These are phyloP conservation scores for Gautieria morchelliformis DNA, from an alignment of 768 basidiomycete genomes.

Conservation along the genomic window DNA sequence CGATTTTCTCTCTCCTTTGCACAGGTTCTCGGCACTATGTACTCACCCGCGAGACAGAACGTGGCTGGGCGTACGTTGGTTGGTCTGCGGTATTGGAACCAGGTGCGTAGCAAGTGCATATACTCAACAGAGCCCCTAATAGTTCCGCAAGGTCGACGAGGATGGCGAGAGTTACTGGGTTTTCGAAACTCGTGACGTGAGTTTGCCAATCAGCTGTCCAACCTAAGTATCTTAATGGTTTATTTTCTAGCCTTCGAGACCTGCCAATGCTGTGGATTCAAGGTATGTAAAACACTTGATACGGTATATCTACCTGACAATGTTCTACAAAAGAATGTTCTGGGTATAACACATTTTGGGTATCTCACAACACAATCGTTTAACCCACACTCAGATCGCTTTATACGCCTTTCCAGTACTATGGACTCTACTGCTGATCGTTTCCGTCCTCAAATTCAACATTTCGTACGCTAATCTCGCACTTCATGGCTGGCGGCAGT, in stretches of 20 bases:
- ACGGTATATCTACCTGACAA: not conserved
- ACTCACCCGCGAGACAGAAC: conserved; percentile 43
- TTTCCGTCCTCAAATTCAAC: conserved; percentile 83
- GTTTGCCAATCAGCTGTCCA: conserved; percentile 18
- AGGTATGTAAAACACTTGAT: conserved; percentile 39
- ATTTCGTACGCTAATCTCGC: conserved; percentile 52
- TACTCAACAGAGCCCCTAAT: no score
- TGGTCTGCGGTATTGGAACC: conserved; percentile 96
- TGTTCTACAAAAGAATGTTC: conserved; percentile 59
- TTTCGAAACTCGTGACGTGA: conserved; percentile 91
- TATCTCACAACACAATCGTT: not conserved
- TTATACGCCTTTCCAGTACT: conserved; percentile 83
- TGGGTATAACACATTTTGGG: conserved; percentile 48
- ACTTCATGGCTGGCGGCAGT: conserved; percentile 4
- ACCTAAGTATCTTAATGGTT: not conserved
- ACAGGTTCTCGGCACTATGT: conserved; percentile 4
- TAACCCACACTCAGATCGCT: conserved; percentile 50
- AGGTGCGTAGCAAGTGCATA: conserved; percentile 31
- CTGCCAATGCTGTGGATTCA: conserved; percentile 81
- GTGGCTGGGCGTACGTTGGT: conserved; percentile 90
- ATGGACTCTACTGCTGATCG: conserved; percentile 80
- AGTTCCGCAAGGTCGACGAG: conserved; percentile 65
- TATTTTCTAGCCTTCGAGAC: conserved; percentile 62
- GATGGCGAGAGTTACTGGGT: conserved; percentile 97
- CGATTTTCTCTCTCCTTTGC: not conserved